These are phyloP conservation scores for Selaginella moellendorffii DNA, from an alignment of 75 land plant species.

Conservation along the genomic window DNA sequence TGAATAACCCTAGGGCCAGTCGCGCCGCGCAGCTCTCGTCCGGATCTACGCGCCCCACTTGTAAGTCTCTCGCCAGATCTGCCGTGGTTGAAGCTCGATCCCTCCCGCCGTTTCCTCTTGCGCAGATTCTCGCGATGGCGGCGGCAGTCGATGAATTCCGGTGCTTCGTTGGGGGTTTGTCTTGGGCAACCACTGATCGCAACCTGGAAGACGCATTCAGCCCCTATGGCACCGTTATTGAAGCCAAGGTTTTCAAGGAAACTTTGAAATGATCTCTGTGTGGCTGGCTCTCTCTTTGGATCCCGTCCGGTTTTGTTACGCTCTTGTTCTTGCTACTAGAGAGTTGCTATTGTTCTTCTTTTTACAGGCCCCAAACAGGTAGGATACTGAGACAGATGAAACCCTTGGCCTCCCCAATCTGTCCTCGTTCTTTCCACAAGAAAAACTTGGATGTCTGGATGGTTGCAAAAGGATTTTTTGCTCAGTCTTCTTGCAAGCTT, in stretches of 20 bases:
- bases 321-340: background rate
- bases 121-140: too few species aligned
- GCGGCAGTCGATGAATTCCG: slow-evolving; percentile 1
- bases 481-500: background rate
- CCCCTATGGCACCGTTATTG: background rate
- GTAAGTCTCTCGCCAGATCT: too few species aligned
- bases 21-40: too few species aligned
- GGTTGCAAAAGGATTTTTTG: too few species aligned
- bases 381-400: background rate
- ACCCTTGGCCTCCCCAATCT: background rate
- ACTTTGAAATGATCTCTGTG: background rate
- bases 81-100: too few species aligned
- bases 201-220: background rate
- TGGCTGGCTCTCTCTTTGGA: background rate
- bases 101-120: too few species aligned
- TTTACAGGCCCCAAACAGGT: background rate
- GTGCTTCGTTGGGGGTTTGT: slow-evolving; percentile 7
- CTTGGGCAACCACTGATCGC: background rate
- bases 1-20: too few species aligned
- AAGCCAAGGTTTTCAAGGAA: slow-evolving; percentile 5
- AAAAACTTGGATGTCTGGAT: background rate
- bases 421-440: background rate
- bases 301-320: background rate
- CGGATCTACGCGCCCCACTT: too few species aligned
- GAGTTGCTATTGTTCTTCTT: background rate